Base-by-base conservation (phyloP, 2,329 filamentous ascomycete species). In the Cercospora nicotianae region DNA sequence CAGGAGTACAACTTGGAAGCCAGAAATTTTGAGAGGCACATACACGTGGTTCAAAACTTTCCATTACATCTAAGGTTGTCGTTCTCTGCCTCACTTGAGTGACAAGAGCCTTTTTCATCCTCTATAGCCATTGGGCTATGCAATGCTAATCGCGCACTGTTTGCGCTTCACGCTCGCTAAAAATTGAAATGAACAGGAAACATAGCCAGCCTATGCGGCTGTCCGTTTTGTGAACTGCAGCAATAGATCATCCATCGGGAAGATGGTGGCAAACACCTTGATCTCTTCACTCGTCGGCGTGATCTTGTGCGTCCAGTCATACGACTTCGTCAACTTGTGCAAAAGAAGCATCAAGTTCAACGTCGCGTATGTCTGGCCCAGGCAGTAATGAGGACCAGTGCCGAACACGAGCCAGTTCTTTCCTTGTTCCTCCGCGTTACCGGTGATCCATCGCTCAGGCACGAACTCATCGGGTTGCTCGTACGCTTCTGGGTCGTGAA, bases 331-430 rank as follows among this genome's bases (percentile, higher is more conserved):
- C 59, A 78, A 64, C 71, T 77, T 77, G 72, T 77, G 76, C 68
- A 78, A 63, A 60, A 78, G 69, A 48, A 98, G 85, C 77, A 92
- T 94, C 75, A 99, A 83, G 81, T 97, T 97, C 69, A 93, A 85
- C 79, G 92, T 90, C 8, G 93, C 95, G 77, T 97, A 99, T 55
- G 90, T 90, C 83, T 98, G 94, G 63, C 94, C 95, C 39, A 98
- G 86, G 80, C 95, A 99, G 84, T 98, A 97, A 82, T 98, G 95
- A 75, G 95, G 92, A 7, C 95, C 95, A 18, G 92, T 94, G 76
- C 95, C 95, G 75, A 99, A 98, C 18, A 98, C 94, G 62, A 99
- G 86, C 85, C 90, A 98, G 85, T 98, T 99, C 90, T 97, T 98
- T 78, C 90, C 91, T 73, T 94, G 91, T 80, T 91, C 88, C 80